phyloP scores from a whole-genome alignment of 2,329 filamentous ascomycete species.

The Colletotrichum lentis region DNA sequence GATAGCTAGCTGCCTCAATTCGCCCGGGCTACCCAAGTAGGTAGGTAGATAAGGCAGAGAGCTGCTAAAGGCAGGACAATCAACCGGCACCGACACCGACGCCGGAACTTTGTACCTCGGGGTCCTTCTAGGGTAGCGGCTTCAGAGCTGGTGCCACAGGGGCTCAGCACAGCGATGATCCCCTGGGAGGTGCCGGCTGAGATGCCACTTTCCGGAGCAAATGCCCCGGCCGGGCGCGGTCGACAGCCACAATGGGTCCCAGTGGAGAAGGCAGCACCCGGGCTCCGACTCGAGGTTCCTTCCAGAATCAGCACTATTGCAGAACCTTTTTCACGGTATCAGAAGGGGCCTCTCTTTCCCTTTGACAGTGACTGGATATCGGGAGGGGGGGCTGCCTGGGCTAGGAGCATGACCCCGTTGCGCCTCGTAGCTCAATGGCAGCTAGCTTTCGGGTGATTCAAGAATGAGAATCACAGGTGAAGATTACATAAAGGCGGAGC shows the following conservation, averaged over 20 bases:
- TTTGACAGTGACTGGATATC: not conserved
- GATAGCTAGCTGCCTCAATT: not conserved
- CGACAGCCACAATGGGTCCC: not conserved
- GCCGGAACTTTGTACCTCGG: not conserved
- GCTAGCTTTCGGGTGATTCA: not conserved
- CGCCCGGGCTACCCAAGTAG: not conserved
- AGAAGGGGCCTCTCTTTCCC: not conserved
- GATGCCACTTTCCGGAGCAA: constrained; percentile 29
- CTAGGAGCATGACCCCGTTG: not conserved
- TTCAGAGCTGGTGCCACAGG: constrained; percentile 20
- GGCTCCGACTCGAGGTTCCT: not conserved
- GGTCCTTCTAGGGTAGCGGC: constrained; percentile 9
- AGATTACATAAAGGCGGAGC: not conserved
- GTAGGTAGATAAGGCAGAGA: not conserved
- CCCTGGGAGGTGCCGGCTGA: constrained; percentile 11
- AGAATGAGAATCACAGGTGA: not conserved
- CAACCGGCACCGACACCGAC: not conserved
- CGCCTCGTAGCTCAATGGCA: not conserved
- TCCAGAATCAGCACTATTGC: not conserved
- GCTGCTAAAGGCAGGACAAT: not conserved
- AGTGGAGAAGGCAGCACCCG: not conserved
- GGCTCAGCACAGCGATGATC: constrained; percentile 20
- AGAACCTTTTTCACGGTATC: not conserved
- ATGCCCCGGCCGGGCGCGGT: constrained; percentile 25
- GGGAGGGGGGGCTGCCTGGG: not conserved